These are phyloP conservation scores for Pholiota microspora DNA, from an alignment of 768 basidiomycete species.

Conservation along the genomic window DNA sequence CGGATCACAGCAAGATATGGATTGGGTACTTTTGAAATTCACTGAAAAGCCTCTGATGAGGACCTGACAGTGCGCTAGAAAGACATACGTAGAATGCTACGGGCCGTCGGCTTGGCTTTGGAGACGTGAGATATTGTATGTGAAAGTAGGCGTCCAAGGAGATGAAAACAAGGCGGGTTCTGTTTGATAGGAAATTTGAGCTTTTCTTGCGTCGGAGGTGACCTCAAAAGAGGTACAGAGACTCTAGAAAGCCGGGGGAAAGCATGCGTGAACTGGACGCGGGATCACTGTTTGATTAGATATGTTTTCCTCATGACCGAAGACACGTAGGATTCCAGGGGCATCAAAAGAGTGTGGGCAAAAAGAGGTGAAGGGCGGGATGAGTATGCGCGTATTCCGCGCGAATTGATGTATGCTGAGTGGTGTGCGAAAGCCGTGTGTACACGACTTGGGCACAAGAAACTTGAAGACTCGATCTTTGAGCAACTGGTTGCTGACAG, in stretches of 20 bases:
- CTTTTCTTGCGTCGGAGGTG: neutral
- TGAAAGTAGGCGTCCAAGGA: neutral
- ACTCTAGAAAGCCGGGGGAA: neutral
- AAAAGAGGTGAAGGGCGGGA: neutral
- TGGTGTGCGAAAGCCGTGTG: neutral
- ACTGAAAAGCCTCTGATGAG: too few relatives aligned
- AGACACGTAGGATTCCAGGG: neutral
- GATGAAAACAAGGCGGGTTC: neutral
- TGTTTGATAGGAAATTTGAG: neutral
- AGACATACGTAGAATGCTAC: neutral
- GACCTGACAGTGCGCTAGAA: neutral
- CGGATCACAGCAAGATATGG: too few relatives aligned
- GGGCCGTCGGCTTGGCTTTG: neutral
- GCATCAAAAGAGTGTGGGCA: neutral
- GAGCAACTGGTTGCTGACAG: neutral
- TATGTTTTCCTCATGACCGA: neutral
- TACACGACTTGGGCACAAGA: too few relatives aligned
- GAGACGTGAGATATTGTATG: neutral
- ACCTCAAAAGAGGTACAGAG: neutral
- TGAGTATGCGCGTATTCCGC: neutral
- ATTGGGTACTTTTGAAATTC: too few relatives aligned
- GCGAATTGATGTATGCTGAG: neutral
- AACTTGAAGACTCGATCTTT: neutral
- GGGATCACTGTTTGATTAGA: neutral
- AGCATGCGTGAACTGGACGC: neutral